Base-by-base conservation (phyloP, 768 basidiomycete species). In the Coprinellus aureogranulatus region DNA sequence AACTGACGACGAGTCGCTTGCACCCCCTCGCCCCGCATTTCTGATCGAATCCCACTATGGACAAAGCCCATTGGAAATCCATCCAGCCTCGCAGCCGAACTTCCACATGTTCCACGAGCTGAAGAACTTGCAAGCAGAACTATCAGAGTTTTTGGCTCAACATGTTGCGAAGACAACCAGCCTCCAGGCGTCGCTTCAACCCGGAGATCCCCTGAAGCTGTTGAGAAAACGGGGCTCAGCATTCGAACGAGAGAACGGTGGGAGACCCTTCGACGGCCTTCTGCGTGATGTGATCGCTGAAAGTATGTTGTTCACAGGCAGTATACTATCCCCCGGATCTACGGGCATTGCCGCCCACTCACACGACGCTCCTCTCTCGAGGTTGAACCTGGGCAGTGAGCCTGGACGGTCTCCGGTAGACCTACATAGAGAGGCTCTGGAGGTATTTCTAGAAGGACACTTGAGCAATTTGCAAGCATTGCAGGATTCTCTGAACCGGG, bases 121-220 rank as follows among this genome's bases (percentile, higher is more conserved):
- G 18, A 50, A 58, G 25, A 42, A 53, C 18, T 40, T 58, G n/a
- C 57, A 58, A 31, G 31, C 28, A 16, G 57, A 58, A n/a, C 42
- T 58, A 5, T 42, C 26, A 2, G 57, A 46, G 10, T 58, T 58
- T 27, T 42, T 58, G 6, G 57, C 26, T 3, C 48, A 46, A n/a
- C 57, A 58, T 47, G 26, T 58, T 20, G 25, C 42, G 22, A 58
- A 53, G 27, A 44, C 44, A 1, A 10, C 37, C 27, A 41, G 26
- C 14, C 27, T 58, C 31, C 57, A 58, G 34, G 37, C 25, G 8
- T n/a, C 30, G 4, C 41, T 58, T 8, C 31, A 49, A 20, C 40
- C 41, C 8, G 20, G 16, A 22, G 50, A 52, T 20, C 50, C 50
- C 9, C 50, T 52, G 28, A 52, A 52, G 50, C 34, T 52, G 9